Conservation (phyloP, 2,329 filamentous ascomycete species). For the Geosmithia putterillii region DNA sequence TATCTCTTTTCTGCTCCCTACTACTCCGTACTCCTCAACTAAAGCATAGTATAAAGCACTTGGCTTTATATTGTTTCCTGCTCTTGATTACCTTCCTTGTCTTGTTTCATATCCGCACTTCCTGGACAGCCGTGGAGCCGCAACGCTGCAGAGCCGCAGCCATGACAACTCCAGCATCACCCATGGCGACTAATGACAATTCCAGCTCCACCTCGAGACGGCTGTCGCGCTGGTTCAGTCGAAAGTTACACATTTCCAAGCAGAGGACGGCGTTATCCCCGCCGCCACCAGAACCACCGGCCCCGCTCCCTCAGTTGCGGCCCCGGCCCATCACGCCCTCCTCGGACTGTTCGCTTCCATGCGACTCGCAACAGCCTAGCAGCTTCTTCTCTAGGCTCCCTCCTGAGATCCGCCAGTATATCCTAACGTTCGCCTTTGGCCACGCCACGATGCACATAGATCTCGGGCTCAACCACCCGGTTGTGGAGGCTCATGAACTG, state of each 20-base stretch:
- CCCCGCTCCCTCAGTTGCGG: neutral
- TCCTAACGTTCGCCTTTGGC: neutral
- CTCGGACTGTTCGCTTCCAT: neutral
- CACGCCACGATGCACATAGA: neutral
- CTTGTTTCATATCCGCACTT: no score
- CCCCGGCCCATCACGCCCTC: neutral
- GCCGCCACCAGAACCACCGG: neutral
- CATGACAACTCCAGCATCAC: neutral
- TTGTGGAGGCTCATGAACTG: neutral
- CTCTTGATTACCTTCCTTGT: no score
- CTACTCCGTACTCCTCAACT: no score
- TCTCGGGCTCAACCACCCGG: neutral
- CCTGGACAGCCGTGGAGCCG: no score
- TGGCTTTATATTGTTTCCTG: no score
- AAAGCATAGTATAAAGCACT: no score
- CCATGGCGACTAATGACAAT: no score
- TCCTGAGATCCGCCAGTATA: constrained; percentile 1
- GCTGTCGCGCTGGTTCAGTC: neutral
- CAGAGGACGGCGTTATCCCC: neutral
- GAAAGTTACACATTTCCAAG: neutral
- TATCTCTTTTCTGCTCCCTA: no score
- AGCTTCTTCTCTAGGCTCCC: neutral
- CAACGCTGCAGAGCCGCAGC: no score
- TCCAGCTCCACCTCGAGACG: neutral
- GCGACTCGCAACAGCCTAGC: neutral